A percentile compares a stretch with the other conserved stretches of the same genome.
Evolutionary conservation across 371 early-diverging fungal genomes (phyloP).

Genomic region (Choanephora cucurbitarum): DNA sequence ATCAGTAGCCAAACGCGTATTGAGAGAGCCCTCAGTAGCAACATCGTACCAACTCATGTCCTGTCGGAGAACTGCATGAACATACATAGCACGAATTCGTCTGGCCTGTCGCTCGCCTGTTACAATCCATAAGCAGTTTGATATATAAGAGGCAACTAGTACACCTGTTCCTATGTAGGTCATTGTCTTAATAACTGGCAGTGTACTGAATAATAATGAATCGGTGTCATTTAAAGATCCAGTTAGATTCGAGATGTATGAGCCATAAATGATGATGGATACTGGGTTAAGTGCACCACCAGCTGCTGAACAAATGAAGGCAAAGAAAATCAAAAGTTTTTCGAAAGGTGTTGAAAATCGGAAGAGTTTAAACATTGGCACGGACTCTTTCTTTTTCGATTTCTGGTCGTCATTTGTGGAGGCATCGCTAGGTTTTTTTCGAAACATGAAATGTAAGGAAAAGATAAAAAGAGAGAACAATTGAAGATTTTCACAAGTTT

Average conservation of each 20-base stretch:
- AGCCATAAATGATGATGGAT: slow-evolving; percentile 40
- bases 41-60: slow-evolving; percentile 88
- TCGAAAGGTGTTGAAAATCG: slow-evolving; percentile 35
- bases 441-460: too few species aligned
- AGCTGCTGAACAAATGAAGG: slow-evolving; percentile 23
- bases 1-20: slow-evolving; percentile 71
- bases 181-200: slow-evolving; percentile 32
- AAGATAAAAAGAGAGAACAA: too few species aligned
- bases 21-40: slow-evolving; percentile 58
- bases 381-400: slow-evolving; percentile 29
- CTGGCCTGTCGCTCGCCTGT: slow-evolving; percentile 34
- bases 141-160: slow-evolving; percentile 30
- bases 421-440: too few species aligned
- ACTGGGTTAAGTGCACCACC: slow-evolving; percentile 43
- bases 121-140: slow-evolving; percentile 37
- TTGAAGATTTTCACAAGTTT: too few species aligned
- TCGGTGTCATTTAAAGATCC: not conserved
- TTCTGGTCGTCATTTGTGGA: too few species aligned
- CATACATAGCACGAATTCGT: slow-evolving; percentile 48
- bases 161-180: slow-evolving; percentile 38
- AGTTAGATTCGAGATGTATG: slow-evolving; percentile 20
- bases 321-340: slow-evolving; percentile 23
- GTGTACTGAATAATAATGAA: slow-evolving; percentile 8
- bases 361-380: slow-evolving; percentile 35
- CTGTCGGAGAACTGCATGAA: slow-evolving; percentile 76